A percentile compares a stretch with the other conserved stretches of the same genome.
phyloP scores from a whole-genome alignment of 2,329 filamentous ascomycete genomes.

The Talaromyces sp. region DNA sequence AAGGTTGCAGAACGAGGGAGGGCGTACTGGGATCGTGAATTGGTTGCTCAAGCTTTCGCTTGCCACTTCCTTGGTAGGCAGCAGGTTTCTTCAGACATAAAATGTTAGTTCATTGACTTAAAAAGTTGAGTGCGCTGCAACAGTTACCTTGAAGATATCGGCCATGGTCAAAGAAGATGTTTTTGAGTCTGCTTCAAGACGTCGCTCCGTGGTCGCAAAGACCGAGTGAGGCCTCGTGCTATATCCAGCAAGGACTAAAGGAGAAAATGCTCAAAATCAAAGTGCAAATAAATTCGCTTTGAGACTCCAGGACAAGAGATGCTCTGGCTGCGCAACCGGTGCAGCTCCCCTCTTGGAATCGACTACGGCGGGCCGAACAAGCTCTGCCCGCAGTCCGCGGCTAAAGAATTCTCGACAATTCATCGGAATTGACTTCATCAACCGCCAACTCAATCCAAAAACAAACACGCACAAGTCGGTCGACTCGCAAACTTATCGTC shows the following conservation, averaged over 20 bases:
- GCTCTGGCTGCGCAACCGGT: not conserved
- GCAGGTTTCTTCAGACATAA: constrained; percentile 39
- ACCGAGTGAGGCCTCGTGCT: not conserved
- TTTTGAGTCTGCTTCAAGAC: not conserved
- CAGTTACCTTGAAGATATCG: constrained; percentile 51
- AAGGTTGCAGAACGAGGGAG: not conserved
- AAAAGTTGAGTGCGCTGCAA: constrained; percentile 9
- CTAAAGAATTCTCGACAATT: constrained; percentile 26
- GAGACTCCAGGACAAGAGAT: not conserved
- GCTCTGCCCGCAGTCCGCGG: constrained; percentile 26
- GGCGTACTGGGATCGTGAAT: constrained; percentile 45
- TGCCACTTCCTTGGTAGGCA: constrained; percentile 37
- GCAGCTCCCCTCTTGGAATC: constrained; percentile 11
- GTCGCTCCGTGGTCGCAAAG: not conserved
- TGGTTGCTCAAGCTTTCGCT: constrained; percentile 53
- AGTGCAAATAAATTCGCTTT: not conserved
- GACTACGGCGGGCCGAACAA: constrained; percentile 21
- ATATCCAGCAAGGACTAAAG: not conserved
- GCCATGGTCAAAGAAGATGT: constrained; percentile 39
- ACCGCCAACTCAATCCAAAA: not conserved
- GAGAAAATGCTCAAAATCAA: not conserved
- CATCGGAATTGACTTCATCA: not conserved
- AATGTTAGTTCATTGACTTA: not conserved
- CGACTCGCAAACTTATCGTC: not conserved
- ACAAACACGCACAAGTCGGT: not conserved